Percentiles rank a stretch among this genome's conserved stretches.
Evolutionary conservation across 169 alveolate species (phyloP).

Genomic region (Cryptosporidium xiaoi): DNA sequence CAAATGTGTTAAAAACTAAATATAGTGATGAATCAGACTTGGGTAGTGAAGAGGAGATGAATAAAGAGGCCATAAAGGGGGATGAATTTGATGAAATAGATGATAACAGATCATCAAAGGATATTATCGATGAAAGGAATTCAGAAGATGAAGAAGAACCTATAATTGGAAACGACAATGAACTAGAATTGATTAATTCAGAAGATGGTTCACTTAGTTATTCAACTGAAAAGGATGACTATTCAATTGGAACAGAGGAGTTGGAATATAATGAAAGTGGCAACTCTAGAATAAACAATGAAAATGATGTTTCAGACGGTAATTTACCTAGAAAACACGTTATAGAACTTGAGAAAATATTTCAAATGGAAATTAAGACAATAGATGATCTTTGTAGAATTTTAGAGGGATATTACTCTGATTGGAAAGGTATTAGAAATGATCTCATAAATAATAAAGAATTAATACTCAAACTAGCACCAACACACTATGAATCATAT

Average conservation of each 20-base stretch:
- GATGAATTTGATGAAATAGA: no score
- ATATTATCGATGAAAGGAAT: no score
- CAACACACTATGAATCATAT: slow-evolving; percentile 34
- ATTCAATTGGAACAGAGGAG: neutral
- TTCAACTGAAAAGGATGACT: neutral
- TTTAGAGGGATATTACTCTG: slow-evolving; percentile 48
- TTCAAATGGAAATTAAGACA: slow-evolving; percentile 37
- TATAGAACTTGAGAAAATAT: slow-evolving; percentile 13
- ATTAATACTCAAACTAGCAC: slow-evolving; percentile 14
- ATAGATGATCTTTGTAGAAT: slow-evolving; percentile 26
- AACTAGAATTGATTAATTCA: no score
- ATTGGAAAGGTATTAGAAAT: slow-evolving; percentile 53
- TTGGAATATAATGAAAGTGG: no score
- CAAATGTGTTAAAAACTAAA: neutral
- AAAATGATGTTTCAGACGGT: neutral
- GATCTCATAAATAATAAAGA: slow-evolving; percentile 28
- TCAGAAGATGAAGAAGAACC: no score
- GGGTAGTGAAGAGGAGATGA: no score
- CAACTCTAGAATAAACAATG: no score
- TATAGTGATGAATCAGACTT: neutral
- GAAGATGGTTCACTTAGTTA: no score
- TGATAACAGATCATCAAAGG: no score
- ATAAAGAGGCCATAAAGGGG: no score
- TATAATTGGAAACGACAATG: no score
- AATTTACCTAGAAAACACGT: neutral